Base-by-base conservation (phyloP, 768 basidiomycete species). In the Ephemerocybe angulata region DNA sequence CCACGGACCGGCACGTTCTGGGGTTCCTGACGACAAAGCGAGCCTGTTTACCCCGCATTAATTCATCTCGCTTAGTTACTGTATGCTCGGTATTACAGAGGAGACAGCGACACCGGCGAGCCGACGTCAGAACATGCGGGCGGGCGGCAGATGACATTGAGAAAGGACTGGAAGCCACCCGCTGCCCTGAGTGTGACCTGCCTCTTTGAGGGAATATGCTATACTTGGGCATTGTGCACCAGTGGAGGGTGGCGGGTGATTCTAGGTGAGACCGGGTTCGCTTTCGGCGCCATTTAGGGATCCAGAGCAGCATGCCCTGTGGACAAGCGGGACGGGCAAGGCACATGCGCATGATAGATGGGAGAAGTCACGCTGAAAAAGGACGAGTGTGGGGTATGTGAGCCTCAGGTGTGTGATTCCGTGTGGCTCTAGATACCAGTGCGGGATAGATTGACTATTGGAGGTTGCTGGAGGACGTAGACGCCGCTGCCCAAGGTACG, bases 191-290 rank as follows among this genome's bases (percentile, higher is more conserved):
- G 29, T 31, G 28, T 33, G 17, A 50, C 30, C 19, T 50, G 19
- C 48, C 48, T 50, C 30, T 47, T 50, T 50, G 48, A 50, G 48
- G 48, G 29, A 12, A 33, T 50, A 31, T 50, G 30, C 48, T 50
- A 50, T 48, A 33, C 48, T 33, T 50, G 48, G 48, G 19, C 30
- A 50, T 35, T 28, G 46, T 29, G 27, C 28, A 21, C 46, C 46
- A 41, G 38, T 19, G 21, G 38, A n/a, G 38, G 38, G 38, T 17
- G 38, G 7, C 15, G 7, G 7, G 15, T 19, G 21, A 19, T 5
- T 5, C 7, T 19, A 19, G 38, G 38, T 17, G 38, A 19, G 38
- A n/a, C 7, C 38, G 7, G 21, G 15, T n/a, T 8, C 33, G 8
- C 10, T 41, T 8, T 41, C 38, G 38, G 38, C 38, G 17, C n/a